phyloP scores from a whole-genome alignment of 768 basidiomycete genomes.

The Suillus plorans region DNA sequence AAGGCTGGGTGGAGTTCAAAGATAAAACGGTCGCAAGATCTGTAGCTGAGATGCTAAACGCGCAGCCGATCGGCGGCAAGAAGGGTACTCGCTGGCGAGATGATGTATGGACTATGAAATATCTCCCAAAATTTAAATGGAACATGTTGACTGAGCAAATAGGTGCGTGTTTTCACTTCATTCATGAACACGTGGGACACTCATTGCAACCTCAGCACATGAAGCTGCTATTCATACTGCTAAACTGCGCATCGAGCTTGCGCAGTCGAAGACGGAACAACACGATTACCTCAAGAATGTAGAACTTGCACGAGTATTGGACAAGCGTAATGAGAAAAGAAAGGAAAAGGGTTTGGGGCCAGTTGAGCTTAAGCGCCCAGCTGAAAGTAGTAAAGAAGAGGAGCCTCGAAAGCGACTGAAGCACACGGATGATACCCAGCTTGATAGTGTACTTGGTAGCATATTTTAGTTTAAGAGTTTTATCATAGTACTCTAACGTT shows the following conservation, averaged over 20 bases:
- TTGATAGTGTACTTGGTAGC: slow-evolving; percentile 48
- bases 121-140: slow-evolving; percentile 97
- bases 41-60: slow-evolving; percentile 94
- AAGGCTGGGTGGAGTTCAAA: slow-evolving; percentile 98
- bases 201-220: slow-evolving; percentile 59
- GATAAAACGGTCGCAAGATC: slow-evolving; percentile 89
- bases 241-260: slow-evolving; percentile 87
- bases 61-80: slow-evolving; percentile 92
- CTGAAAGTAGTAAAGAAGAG: slow-evolving; percentile 11
- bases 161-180: slow-evolving; percentile 57
- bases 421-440: slow-evolving; percentile 14
- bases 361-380: slow-evolving; percentile 19
- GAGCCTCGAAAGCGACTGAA: slow-evolving; percentile 16
- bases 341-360: slow-evolving; percentile 57
- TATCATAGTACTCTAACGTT: too few species aligned
- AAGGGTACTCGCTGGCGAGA: slow-evolving; percentile 90
- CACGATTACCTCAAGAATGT: slow-evolving; percentile 92
- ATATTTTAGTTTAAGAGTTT: slow-evolving; percentile 43
- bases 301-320: slow-evolving; percentile 83
- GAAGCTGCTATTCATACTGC: slow-evolving; percentile 88
- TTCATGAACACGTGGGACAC: background rate
- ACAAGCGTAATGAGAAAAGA: slow-evolving; percentile 74
- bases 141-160: slow-evolving; percentile 98
- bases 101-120: slow-evolving; percentile 99
- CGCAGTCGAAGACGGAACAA: slow-evolving; percentile 86